A percentile compares a stretch with the other conserved stretches of the same genome.
Evolutionary conservation across 257 asterid genomes (phyloP).

Genomic region (Cynanchum wilfordii): DNA sequence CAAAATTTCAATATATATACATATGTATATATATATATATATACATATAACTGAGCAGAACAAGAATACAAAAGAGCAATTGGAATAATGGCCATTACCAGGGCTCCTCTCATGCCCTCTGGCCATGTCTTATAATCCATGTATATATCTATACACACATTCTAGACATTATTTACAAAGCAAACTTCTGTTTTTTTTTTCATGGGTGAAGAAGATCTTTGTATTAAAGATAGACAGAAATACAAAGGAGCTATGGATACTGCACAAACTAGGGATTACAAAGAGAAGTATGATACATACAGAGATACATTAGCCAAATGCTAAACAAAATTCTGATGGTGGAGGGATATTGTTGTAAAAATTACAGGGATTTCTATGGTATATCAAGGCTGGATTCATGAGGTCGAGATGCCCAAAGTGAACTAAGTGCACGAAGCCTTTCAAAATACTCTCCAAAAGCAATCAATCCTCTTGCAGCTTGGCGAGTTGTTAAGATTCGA

Average conservation of each 20-base stretch:
- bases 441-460: conserved; percentile 85
- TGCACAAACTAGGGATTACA: not conserved
- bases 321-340: conserved; percentile 11
- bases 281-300: not conserved
- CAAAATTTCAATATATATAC: no score
- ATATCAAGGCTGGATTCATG: conserved; percentile 25
- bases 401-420: conserved; percentile 77
- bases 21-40: no score
- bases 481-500: conserved; percentile 60
- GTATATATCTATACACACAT: not conserved
- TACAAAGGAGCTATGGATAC: not conserved
- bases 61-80: not conserved
- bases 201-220: not conserved
- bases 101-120: not conserved
- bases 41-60: no score
- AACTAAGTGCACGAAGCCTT: conserved; percentile 74
- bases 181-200: not conserved
- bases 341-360: not conserved
- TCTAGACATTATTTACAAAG: conserved; percentile 1
- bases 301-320: not conserved
- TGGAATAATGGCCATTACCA: not conserved
- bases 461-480: conserved; percentile 76
- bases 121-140: not conserved
- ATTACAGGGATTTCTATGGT: not conserved
- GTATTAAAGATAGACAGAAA: not conserved